Base-by-base conservation (phyloP, 2,329 filamentous ascomycete genomes). In the Stromatinia cepivora region DNA sequence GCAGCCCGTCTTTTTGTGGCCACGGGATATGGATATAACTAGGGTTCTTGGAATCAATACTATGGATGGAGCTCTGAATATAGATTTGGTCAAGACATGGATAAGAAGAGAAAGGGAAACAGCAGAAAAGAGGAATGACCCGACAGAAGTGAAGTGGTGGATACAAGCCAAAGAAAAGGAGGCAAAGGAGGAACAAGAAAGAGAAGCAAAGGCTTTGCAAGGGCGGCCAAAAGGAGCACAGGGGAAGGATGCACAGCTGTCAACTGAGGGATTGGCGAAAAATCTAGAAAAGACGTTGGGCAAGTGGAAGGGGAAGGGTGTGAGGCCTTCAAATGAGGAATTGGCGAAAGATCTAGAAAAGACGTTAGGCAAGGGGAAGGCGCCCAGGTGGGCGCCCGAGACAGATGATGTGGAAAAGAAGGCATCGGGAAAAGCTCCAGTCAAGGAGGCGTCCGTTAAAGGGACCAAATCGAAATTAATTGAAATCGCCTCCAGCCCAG, bases 31-130 rank as follows among this genome's bases (percentile, higher is more conserved):
- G 1, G 46, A 64, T 42, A 8, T 64, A 1, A 25, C 61, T 9
- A 50, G 61, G 10, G 48, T 64, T 25, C 46, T 64, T 39, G 61
- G 61, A 3, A 39, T 52, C n/a, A 64, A 52, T 39, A 39, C 22
- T 8, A 9, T 2, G 7, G n/a, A 25, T 8, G 61, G 46, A 28
- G 22, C 31, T 52, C n/a, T 64, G 1, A 13, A 64, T 64, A 25
- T 64, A 8, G 48, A 64, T 20, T 2, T 39, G 3, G 6, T 64
- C 13, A 28, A 4, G 0, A 39, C 8, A 25, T 36, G 31, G 46
- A 10, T 64, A 3, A 28, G 15, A 10, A 20, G 10, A 5, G 46
- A 64, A 34, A 28, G 17, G 7, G 6, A 3, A 9, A 1, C 10
- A 3, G 61, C 61, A 17, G 11, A 4, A 22, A 20, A 20, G n/a